phyloP scores from a whole-genome alignment of 306 rosid genomes.

The Ormosia emarginata region DNA sequence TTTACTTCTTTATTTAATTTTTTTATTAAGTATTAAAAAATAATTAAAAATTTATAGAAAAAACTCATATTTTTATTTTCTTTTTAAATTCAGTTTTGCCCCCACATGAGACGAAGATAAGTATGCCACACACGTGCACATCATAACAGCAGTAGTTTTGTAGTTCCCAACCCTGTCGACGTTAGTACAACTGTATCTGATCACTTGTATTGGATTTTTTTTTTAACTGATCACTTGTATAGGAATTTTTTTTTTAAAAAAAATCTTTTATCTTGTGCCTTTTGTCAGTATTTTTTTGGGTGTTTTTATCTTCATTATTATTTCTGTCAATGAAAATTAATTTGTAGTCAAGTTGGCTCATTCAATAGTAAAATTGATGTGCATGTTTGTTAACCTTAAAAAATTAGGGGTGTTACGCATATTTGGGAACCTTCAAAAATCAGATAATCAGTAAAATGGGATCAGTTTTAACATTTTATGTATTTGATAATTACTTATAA shows the following conservation, averaged over 20 bases:
- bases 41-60: too few relatives aligned
- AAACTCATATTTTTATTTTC: not conserved
- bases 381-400: too few relatives aligned
- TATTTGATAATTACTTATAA: too few relatives aligned
- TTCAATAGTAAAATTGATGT: constrained; percentile 16
- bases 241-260: not conserved
- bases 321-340: too few relatives aligned
- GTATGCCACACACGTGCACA: constrained; percentile 81
- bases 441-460: too few relatives aligned
- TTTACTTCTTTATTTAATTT: too few relatives aligned
- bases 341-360: not conserved
- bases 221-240: not conserved
- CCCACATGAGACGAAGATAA: constrained; percentile 47
- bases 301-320: too few relatives aligned
- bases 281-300: not conserved
- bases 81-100: not conserved
- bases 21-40: too few relatives aligned
- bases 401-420: not conserved
- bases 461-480: too few relatives aligned
- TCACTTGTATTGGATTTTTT: constrained; percentile 34
- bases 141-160: constrained; percentile 46
- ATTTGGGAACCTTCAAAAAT: too few relatives aligned
- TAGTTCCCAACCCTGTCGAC: constrained; percentile 66
- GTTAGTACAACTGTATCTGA: constrained; percentile 31
- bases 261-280: not conserved